phyloP scores from a whole-genome alignment of 2,329 filamentous ascomycete genomes.

The Venturia effusa region DNA sequence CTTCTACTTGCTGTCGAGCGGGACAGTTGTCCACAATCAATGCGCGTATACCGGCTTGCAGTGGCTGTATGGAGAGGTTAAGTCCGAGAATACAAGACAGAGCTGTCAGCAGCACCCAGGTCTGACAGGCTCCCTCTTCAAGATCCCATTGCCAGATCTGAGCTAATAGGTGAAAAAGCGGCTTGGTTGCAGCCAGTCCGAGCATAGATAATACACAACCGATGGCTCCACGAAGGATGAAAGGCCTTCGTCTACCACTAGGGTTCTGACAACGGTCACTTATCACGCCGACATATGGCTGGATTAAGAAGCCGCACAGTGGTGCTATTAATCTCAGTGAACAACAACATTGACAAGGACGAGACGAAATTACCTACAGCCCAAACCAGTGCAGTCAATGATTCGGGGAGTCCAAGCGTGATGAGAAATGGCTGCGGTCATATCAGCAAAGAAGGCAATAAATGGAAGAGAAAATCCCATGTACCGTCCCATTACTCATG shows the following conservation, averaged over 20 bases:
- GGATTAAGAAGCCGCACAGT: constrained; percentile 65
- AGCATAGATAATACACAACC: constrained; percentile 59
- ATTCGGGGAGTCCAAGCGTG: constrained; percentile 72
- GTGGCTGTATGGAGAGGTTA: constrained; percentile 23
- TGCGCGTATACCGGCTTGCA: constrained; percentile 23
- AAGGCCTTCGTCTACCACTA: constrained; percentile 73
- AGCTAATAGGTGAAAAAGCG: constrained; percentile 1
- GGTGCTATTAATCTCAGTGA: constrained; percentile 39
- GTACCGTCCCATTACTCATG: constrained; percentile 14
- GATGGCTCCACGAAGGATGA: constrained; percentile 60
- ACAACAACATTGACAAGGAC: background rate
- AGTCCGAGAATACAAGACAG: constrained; percentile 19
- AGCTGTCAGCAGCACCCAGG: constrained; percentile 12
- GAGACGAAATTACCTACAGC: constrained; percentile 39
- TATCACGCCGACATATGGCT: constrained; percentile 72
- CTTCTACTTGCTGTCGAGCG: constrained; percentile 20
- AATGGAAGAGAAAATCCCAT: background rate
- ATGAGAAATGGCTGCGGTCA: constrained; percentile 50
- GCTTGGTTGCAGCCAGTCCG: constrained; percentile 59
- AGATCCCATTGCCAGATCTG: constrained; percentile 38
- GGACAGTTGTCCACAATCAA: constrained; percentile 24
- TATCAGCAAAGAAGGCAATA: background rate
- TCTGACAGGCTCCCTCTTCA: background rate
- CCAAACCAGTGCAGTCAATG: constrained; percentile 74
- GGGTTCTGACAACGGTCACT: constrained; percentile 65